phyloP scores from a whole-genome alignment of 495 filamentous ascomycete genomes.

The Penicillium salamii region DNA sequence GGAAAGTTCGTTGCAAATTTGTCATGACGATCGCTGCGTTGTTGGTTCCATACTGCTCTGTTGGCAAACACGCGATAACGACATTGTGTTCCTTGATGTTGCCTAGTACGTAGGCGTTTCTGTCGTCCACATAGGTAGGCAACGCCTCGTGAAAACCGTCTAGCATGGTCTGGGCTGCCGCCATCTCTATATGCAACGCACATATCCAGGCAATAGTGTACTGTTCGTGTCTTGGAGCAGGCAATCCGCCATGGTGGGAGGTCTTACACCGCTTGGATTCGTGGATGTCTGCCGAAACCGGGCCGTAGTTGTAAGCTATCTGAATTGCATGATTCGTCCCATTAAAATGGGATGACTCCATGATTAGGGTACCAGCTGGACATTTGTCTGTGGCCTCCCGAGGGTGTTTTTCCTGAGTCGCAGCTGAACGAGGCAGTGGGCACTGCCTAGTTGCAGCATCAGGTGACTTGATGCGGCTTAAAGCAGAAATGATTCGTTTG shows the following conservation, averaged over 20 bases:
- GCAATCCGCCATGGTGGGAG: background rate
- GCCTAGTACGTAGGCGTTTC: constrained; percentile 29
- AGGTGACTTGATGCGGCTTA: no score
- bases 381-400: no score
- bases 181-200: constrained; percentile 31
- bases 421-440: no score
- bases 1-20: constrained; percentile 22
- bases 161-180: constrained; percentile 31
- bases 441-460: no score
- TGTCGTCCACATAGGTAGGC: constrained; percentile 15
- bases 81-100: constrained; percentile 15
- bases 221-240: constrained; percentile 6
- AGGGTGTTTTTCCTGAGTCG: no score
- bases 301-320: background rate
- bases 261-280: background rate
- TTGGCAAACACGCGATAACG: background rate
- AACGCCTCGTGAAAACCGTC: constrained; percentile 25
- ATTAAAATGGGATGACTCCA: no score
- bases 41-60: constrained; percentile 15
- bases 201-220: constrained; percentile 41
- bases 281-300: background rate
- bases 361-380: no score
- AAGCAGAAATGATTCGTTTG: no score
- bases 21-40: constrained; percentile 18
- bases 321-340: background rate